Conservation (phyloP, 1,284 basidiomycete genomes). For the Moesziomyces sp. region DNA sequence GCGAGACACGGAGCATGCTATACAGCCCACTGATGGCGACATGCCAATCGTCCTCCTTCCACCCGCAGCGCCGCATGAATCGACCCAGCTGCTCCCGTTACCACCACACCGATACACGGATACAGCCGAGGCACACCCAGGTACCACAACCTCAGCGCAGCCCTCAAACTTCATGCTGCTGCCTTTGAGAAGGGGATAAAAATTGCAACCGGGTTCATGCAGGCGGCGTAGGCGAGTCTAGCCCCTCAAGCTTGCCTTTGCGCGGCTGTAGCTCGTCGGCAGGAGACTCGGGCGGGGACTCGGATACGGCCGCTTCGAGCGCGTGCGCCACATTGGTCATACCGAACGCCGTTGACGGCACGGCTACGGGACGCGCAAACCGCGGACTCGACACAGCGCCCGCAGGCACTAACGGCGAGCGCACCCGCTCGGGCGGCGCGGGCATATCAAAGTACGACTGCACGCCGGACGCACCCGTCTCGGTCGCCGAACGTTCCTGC, state of each 20-base stretch:
- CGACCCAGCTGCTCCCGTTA: too few relatives aligned
- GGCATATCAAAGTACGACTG: slow-evolving; percentile 26
- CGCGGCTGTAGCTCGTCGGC: not conserved
- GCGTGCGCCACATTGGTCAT: slow-evolving; percentile 18
- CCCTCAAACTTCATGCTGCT: too few relatives aligned
- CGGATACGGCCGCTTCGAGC: slow-evolving; percentile 14
- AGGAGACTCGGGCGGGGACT: slow-evolving; percentile 14
- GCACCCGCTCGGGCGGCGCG: slow-evolving; percentile 23
- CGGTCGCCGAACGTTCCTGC: slow-evolving; percentile 10
- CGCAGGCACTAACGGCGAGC: slow-evolving; percentile 37
- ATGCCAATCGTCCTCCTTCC: not conserved
- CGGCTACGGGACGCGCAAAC: slow-evolving; percentile 2
- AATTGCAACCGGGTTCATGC: too few relatives aligned
- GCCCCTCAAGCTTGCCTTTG: too few relatives aligned
- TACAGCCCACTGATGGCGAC: slow-evolving; percentile 3
- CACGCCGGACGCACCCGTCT: not conserved
- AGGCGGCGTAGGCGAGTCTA: too few relatives aligned
- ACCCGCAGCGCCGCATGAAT: too few relatives aligned
- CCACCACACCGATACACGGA: too few relatives aligned
- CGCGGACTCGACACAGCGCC: slow-evolving; percentile 8
- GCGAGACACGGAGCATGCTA: slow-evolving; percentile 6
- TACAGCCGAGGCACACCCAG: too few relatives aligned
- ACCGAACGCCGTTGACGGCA: slow-evolving; percentile 3
- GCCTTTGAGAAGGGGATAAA: too few relatives aligned
- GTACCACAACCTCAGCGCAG: too few relatives aligned